A percentile compares a stretch with the other conserved stretches of the same genome.
These are phyloP conservation scores for Trifolium dubium DNA, from an alignment of 306 rosid species.

Conservation along the genomic window DNA sequence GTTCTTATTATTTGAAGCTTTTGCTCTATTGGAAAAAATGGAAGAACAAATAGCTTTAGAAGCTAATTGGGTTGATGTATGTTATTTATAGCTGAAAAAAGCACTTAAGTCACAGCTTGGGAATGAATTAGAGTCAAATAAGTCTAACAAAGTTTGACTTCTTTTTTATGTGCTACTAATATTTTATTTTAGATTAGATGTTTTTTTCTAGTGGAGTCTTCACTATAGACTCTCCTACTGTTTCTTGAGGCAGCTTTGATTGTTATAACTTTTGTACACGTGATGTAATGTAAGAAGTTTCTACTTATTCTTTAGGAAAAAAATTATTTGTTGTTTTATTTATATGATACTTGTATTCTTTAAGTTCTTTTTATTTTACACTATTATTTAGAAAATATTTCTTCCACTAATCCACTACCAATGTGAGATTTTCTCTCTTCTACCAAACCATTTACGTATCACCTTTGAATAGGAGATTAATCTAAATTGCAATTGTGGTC, in stretches of 20 bases:
- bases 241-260: neutral
- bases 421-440: too few species aligned
- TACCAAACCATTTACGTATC: too few species aligned
- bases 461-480: too few species aligned
- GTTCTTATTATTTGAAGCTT: neutral
- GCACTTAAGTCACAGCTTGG: neutral
- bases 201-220: neutral
- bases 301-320: too few species aligned
- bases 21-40: neutral
- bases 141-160: neutral
- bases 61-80: neutral
- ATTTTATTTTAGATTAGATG: neutral
- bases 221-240: neutral
- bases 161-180: neutral
- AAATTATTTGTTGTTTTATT: too few species aligned
- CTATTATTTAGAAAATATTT: too few species aligned
- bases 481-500: too few species aligned
- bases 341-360: too few species aligned
- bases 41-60: neutral
- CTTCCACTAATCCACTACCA: too few species aligned
- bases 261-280: too few species aligned
- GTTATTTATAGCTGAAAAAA: conserved; percentile 3
- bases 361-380: too few species aligned
- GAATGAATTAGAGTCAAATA: neutral
- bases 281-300: too few species aligned